Evolutionary conservation across 495 filamentous ascomycete species (phyloP).

Genomic region (Emericellopsis terricola): DNA sequence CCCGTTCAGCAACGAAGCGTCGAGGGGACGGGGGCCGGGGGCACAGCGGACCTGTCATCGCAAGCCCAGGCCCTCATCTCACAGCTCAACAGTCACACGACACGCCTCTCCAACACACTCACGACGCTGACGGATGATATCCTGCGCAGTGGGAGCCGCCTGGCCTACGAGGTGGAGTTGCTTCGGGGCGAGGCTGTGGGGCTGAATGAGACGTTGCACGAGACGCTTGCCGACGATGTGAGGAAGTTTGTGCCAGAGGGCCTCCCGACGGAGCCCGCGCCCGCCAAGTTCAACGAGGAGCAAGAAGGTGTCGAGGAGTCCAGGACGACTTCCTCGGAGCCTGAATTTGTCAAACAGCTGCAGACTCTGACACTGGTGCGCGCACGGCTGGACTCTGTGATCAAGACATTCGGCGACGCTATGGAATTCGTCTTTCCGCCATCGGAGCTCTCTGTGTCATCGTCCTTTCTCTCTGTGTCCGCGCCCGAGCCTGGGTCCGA

Average conservation of each 20-base stretch:
- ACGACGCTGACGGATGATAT: conserved; percentile 91
- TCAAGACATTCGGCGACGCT: conserved; percentile 77
- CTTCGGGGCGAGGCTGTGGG: conserved; percentile 69
- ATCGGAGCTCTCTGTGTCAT: conserved; percentile 51
- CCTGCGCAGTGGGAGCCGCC: conserved; percentile 60
- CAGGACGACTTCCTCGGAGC: conserved; percentile 21
- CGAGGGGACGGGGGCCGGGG: conserved; percentile 12
- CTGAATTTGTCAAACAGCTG: conserved; percentile 53
- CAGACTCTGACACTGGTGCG: conserved; percentile 73
- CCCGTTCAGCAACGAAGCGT: conserved; percentile 29
- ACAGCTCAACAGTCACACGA: conserved; percentile 73
- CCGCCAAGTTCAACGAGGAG: background rate
- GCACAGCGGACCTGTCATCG: conserved; percentile 54
- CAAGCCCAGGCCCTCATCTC: conserved; percentile 74
- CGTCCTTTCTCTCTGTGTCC: conserved; percentile 67
- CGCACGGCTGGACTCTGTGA: conserved; percentile 62
- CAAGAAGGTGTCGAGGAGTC: conserved; percentile 4
- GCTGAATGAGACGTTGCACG: conserved; percentile 57
- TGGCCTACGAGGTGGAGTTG: conserved; percentile 91
- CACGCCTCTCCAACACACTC: conserved; percentile 61
- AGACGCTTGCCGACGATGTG: conserved; percentile 50
- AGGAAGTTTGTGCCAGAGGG: conserved; percentile 44
- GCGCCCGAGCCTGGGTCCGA: conserved; percentile 49
- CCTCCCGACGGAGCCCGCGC: conserved; percentile 9
- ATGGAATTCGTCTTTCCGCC: conserved; percentile 87